Base-by-base conservation (phyloP, 2,329 filamentous ascomycete genomes). In the Cladosporium sp. region DNA sequence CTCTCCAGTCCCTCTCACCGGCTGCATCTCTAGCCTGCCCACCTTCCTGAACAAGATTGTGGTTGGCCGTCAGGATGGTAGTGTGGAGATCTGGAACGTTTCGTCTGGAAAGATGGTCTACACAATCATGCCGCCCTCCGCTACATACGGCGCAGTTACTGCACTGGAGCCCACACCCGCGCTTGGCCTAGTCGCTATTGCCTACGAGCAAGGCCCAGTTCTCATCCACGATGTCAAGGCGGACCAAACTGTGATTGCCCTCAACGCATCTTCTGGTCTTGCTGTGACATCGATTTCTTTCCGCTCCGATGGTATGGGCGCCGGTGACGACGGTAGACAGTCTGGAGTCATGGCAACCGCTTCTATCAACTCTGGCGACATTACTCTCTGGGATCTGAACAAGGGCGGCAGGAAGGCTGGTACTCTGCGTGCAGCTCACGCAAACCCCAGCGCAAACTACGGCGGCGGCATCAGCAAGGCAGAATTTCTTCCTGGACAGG, bases 21-120 rank as follows among this genome's bases (percentile, higher is more conserved):
- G 87, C 19, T 83, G 85, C 43, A 78, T 95, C 58, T 86, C 83
- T 65, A 94, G 82, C 61, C 89, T 97, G 85, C 91, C 92, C 1
- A 97, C 93, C 0, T 95, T 90, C 68, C 71, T 98, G 53, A 98
- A 98, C 76, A 98, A 98, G 70, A 80, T 98, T 38, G 89, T 97
- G 57, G 86, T 89, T 2, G 94, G 89, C 8, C 84, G 89, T 60
- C 80, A 80, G 55, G 90, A 98, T 66, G 93, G 93, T 6, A 86
- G 84, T 67, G 84, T 96, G 7, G 93, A 98, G 64, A 95, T 98
- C 43, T 98, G 93, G 92, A 98, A 98, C 64, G 75, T 98, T 53
- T 94, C 86, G 65, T 95, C 88, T 3, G 91, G 78, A 41, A 95
- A 94, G 67, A 77, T 96, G 48, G 82, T 98, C 22, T 94, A 96